Evolutionary conservation across 2,329 filamentous ascomycete genomes (phyloP), one percentile per base, ranked within the genome.

Genomic region (Coniella vitis): DNA sequence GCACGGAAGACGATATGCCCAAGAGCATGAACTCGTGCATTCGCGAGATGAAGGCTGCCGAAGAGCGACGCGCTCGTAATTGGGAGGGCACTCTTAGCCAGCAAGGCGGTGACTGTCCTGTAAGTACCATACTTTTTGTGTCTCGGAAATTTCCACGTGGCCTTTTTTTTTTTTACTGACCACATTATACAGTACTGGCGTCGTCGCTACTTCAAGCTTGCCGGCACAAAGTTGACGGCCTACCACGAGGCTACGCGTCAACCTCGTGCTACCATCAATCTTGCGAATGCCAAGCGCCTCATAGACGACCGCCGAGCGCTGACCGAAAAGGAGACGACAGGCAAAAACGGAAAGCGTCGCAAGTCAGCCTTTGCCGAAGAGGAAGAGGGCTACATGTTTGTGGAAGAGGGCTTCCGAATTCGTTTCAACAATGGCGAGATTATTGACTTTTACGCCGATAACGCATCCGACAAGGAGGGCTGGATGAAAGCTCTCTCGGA

Each of bases 1-100:
- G 83, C 25, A 83, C 82, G 43, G 93, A 97, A 56, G 90, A 96
- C 14, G 91, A 97, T 58, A 96, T 98, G 89, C 93, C 93, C 47
- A 97, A 97, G 82, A 96, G 90, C 72, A 95, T 98, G 90, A 95
- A 93, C 67, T 87, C 88, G 38, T 95, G 90, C 65, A 86, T 97
- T 58, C 81, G 93, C 16, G 93, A 97, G 70, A 83, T 98, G 69
- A 88, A 86, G 67, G 88, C 91, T 45, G 90, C 91, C 2, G 90
- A 95, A 64, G 86, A 87, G 64, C 78, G 87, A 54, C 79, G 86
- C 54, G 76, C 84, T 42, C 82, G 86, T 54, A 85, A 82, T 58
- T 95, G 81, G 75, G 91, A 98, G 66, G 91, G 93, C 25, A 83
- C 86, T 61, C 72, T 98, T 52, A 96, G 90, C 65, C 93, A 98